Base-by-base conservation (phyloP, 306 rosid genomes). In the Begonia fuchsioides region DNA sequence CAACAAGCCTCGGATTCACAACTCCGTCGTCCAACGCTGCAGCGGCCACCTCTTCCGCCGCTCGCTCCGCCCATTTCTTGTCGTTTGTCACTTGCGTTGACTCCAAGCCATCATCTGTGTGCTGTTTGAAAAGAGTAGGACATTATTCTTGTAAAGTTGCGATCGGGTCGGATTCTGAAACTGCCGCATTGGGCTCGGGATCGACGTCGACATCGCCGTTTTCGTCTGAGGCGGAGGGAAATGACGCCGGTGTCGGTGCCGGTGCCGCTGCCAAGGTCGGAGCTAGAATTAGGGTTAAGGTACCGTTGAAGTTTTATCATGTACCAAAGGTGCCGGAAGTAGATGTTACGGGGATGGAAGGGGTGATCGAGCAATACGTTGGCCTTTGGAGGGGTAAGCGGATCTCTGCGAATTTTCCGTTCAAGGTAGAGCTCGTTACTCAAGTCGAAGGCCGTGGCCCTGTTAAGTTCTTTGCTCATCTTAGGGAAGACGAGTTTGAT, bases 401-500 rank as follows among this genome's bases (percentile, higher is more conserved):
- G 38, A 82, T 90, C 49, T 90, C 98, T 11, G 95, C 95, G 9
- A 90, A 90, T 70, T 64, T 79, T 13, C 98, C 98, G 53, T 84
- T 45, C 45, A 90, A 79, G 76, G 82, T 90, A 39, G 64, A 85
- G 68, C 85, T 90, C 66, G 9, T 67, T 43, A 63, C 72, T 5
- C 81, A 82, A 2, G 69, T 85, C 39, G 72, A 64, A 44, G 87
- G 81, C 43, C 95, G 98, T 50, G 93, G 94, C 38, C 55, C 74
- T 13, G 81, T 81, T 38, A 90, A 90, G 73, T 85, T 90, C 72
- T 66, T 71, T 47, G 95, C 79, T 17, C 98, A 90, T 65, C 98
- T 90, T 64, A 85, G 60, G 76, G 94, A 85, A 35, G 98, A 85
- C 13, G 95, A 90, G 61, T 85, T 90, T 48, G 95, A 90, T 47